phyloP scores from a whole-genome alignment of 352 stramenopile genomes.

The Bremia lactucae region DNA sequence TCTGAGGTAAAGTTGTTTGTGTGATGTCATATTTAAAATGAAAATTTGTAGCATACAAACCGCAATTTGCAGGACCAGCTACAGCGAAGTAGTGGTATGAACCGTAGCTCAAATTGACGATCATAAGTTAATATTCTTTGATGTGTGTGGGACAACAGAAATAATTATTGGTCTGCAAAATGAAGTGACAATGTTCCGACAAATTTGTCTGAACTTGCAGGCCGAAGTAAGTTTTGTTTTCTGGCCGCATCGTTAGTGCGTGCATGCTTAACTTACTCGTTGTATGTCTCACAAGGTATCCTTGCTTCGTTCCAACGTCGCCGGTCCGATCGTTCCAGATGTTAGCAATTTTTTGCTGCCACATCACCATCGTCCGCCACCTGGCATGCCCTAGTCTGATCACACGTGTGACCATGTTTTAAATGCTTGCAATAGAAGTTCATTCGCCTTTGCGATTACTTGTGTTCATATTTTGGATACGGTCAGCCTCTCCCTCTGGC shows the following conservation, averaged over 20 bases:
- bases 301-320: slow-evolving; percentile 19
- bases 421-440: slow-evolving; percentile 23
- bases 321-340: slow-evolving; percentile 3
- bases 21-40: no score
- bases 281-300: slow-evolving; percentile 16
- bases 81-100: slow-evolving; percentile 45
- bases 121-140: slow-evolving; percentile 15
- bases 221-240: slow-evolving; percentile 40
- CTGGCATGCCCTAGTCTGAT: slow-evolving; percentile 50
- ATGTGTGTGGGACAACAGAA: slow-evolving; percentile 21
- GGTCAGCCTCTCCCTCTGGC: no score
- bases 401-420: no score
- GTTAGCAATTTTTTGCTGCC: slow-evolving; percentile 13
- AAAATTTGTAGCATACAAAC: slow-evolving; percentile 49
- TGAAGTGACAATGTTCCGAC: slow-evolving; percentile 71
- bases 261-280: background rate
- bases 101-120: no score
- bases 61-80: slow-evolving; percentile 56
- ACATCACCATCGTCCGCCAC: slow-evolving; percentile 27
- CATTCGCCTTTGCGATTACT: background rate
- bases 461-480: no score
- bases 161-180: slow-evolving; percentile 61
- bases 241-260: background rate
- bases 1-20: background rate
- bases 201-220: slow-evolving; percentile 77